Evolutionary conservation across 2,329 filamentous ascomycete species (phyloP).

Genomic region (Fusarium incarnatum): DNA sequence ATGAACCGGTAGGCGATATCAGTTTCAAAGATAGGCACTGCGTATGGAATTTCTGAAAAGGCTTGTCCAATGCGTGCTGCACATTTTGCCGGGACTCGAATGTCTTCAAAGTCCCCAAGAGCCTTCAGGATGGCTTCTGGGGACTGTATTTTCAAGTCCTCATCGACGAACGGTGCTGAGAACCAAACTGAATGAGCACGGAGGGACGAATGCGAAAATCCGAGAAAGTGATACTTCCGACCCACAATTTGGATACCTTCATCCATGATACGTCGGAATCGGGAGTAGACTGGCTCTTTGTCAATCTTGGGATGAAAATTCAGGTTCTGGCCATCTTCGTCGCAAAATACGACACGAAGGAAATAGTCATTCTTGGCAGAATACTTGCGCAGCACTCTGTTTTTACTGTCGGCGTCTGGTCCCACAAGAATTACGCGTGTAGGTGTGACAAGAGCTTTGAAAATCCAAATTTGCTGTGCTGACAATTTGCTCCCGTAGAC

Average conservation of each 20-base stretch:
- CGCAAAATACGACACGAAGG: constrained; percentile 76
- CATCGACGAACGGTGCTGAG: constrained; percentile 59
- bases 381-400: constrained; percentile 77
- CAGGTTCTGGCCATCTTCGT: constrained; percentile 77
- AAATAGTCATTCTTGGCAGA: constrained; percentile 70
- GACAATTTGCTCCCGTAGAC: constrained; percentile 47
- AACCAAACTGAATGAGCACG: constrained; percentile 78
- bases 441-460: constrained; percentile 70
- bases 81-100: constrained; percentile 65
- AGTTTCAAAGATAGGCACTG: constrained; percentile 62
- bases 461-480: constrained; percentile 61
- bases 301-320: constrained; percentile 64
- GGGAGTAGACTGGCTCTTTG: constrained; percentile 62
- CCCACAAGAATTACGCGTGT: constrained; percentile 67
- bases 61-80: constrained; percentile 73
- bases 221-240: constrained; percentile 73
- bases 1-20: constrained; percentile 53
- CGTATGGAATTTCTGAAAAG: constrained; percentile 79
- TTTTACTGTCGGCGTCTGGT: constrained; percentile 74
- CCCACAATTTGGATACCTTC: constrained; percentile 73
- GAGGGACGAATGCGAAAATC: constrained; percentile 84
- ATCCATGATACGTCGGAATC: constrained; percentile 71
- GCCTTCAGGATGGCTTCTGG: constrained; percentile 58
- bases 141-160: constrained; percentile 49
- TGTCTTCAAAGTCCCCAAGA: constrained; percentile 64